Evolutionary conservation across 371 early-diverging fungal genomes (phyloP).

Genomic region (Gilbertella persicaria): DNA sequence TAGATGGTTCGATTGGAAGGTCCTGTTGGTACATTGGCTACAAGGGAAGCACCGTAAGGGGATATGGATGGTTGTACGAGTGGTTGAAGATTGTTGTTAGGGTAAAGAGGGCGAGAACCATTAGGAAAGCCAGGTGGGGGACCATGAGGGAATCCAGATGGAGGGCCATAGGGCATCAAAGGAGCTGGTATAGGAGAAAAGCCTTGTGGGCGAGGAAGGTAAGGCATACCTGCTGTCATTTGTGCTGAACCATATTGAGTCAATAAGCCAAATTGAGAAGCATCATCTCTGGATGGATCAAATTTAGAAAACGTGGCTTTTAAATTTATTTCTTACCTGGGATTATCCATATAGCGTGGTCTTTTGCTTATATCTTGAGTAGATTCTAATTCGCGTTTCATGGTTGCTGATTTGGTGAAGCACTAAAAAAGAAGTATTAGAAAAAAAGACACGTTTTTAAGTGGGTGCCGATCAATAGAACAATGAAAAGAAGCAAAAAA

Average conservation of each 20-base stretch:
- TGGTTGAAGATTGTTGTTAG: too few species aligned
- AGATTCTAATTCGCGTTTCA: background rate
- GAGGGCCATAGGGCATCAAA: too few species aligned
- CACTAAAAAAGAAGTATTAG: background rate
- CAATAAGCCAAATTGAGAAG: background rate
- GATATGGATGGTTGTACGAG: conserved; percentile 9
- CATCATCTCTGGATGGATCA: background rate
- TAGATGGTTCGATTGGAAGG: conserved; percentile 73
- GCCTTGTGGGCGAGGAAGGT: too few species aligned
- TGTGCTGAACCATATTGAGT: background rate
- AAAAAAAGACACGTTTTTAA: too few species aligned
- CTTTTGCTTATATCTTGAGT: background rate
- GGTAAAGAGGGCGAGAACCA: too few species aligned
- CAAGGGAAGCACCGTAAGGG: conserved; percentile 6
- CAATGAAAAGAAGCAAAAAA: too few species aligned
- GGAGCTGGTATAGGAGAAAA: too few species aligned
- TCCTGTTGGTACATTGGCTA: background rate
- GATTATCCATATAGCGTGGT: background rate
- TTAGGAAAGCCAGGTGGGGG: too few species aligned
- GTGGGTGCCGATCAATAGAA: too few species aligned
- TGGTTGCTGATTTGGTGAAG: background rate
- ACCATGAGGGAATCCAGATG: too few species aligned
- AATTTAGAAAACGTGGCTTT: background rate
- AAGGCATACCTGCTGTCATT: background rate
- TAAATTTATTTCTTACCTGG: background rate